phyloP scores from a whole-genome alignment of 2,329 filamentous ascomycete species.

The Aureobasidium sp. region DNA sequence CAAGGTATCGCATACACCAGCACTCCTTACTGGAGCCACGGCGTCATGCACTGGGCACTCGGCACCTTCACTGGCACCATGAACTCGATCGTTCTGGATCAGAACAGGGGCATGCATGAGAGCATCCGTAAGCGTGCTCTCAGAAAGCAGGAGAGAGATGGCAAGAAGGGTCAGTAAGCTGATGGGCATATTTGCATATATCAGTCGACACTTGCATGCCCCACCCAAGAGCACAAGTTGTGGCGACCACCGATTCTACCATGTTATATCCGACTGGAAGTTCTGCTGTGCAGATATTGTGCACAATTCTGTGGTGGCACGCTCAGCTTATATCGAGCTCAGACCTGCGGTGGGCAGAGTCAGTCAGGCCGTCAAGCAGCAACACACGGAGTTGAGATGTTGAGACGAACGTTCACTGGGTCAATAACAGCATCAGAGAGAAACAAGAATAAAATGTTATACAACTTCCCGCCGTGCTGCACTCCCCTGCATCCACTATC shows the following conservation, averaged over 20 bases:
- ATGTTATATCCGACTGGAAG: background rate
- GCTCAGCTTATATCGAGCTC: background rate
- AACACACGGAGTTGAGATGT: background rate
- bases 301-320: background rate
- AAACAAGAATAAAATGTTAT: background rate
- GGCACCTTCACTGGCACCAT: slow-evolving; percentile 51
- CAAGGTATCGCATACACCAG: slow-evolving; percentile 74
- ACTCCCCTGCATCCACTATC: background rate
- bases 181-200: background rate
- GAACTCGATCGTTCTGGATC: slow-evolving; percentile 46
- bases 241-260: background rate
- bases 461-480: background rate
- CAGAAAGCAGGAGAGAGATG: slow-evolving; percentile 73
- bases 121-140: slow-evolving; percentile 75
- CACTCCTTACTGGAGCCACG: slow-evolving; percentile 90
- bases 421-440: background rate
- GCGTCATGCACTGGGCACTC: slow-evolving; percentile 75
- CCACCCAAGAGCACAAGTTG: background rate
- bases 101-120: slow-evolving; percentile 66
- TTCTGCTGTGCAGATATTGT: background rate
- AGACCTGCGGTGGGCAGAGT: background rate
- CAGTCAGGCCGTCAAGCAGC: background rate
- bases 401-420: too few species aligned
- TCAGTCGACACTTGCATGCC: background rate
- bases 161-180: slow-evolving; percentile 49